A percentile compares a stretch with the other conserved stretches of the same genome.
These are phyloP conservation scores for Hortiboletus flavorubellus DNA, from an alignment of 768 basidiomycete species.

Conservation along the genomic window DNA sequence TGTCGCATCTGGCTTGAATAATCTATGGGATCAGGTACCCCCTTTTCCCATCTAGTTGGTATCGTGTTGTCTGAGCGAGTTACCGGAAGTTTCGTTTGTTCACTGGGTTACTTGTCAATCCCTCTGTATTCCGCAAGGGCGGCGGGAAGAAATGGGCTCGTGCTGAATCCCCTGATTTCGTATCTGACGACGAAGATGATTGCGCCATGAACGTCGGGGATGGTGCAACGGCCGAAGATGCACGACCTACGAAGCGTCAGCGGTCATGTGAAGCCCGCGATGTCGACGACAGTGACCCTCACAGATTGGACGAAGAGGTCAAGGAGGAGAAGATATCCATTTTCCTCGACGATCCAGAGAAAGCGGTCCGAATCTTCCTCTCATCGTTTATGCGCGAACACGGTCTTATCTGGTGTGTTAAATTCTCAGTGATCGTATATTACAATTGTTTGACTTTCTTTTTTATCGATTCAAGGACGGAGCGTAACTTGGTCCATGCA, in stretches of 20 bases:
- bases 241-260: slow-evolving; percentile 24
- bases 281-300: slow-evolving; percentile 35
- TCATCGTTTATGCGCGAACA: slow-evolving; percentile 65
- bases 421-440: background rate
- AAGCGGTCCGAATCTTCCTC: slow-evolving; percentile 58
- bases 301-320: slow-evolving; percentile 29
- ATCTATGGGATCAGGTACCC: slow-evolving; percentile 65
- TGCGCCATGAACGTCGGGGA: slow-evolving; percentile 5
- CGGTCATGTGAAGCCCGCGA: slow-evolving; percentile 15
- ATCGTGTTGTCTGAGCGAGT: slow-evolving; percentile 2
- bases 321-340: slow-evolving; percentile 43
- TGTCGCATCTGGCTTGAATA: slow-evolving; percentile 29
- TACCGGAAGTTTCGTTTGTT: slow-evolving; percentile 55
- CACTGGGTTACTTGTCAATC: slow-evolving; percentile 52
- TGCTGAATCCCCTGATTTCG: slow-evolving; percentile 36
- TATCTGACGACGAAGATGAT: slow-evolving; percentile 28
- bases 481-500: slow-evolving; percentile 45
- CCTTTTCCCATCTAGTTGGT: background rate
- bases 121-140: slow-evolving; percentile 35
- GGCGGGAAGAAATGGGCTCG: slow-evolving; percentile 27
- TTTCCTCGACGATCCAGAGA: slow-evolving; percentile 65
- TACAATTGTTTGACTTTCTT: background rate
- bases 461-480: slow-evolving; percentile 33
- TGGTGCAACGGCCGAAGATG: background rate
- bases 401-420: slow-evolving; percentile 64